phyloP scores from a whole-genome alignment of 345 rosid genomes.

The Turnera subulata region DNA sequence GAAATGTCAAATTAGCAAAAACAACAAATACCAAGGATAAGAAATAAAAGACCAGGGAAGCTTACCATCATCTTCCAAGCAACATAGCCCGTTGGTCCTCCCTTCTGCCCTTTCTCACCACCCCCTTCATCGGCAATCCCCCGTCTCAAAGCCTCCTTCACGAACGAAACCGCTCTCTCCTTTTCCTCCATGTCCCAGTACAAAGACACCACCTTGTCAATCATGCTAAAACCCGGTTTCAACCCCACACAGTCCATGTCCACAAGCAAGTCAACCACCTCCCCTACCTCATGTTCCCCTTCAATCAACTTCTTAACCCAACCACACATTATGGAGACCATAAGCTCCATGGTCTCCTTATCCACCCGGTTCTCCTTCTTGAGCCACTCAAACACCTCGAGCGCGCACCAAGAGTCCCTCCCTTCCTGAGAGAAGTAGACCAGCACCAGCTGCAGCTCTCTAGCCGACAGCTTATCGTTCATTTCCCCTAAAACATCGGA shows the following conservation, averaged over 20 bases:
- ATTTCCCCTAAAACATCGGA: conserved; percentile 82
- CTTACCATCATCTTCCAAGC: conserved; percentile 96
- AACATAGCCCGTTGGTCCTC: conserved; percentile 90
- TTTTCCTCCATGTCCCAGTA: conserved; percentile 75
- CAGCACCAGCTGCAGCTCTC: conserved; percentile 72
- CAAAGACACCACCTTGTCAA: conserved; percentile 86
- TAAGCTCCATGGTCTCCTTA: conserved; percentile 85
- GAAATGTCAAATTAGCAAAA: too few species aligned
- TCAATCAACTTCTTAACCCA: conserved; percentile 79
- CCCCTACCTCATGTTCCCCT: conserved; percentile 51
- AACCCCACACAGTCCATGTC: conserved; percentile 95
- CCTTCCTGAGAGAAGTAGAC: conserved; percentile 96
- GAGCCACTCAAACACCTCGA: conserved; percentile 93
- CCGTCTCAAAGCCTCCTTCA: conserved; percentile 60
- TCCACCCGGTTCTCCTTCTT: conserved; percentile 77
- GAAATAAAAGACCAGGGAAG: neutral
- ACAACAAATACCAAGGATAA: neutral
- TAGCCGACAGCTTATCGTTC: conserved; percentile 72
- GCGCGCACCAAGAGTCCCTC: conserved; percentile 93
- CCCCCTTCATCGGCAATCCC: conserved; percentile 40
- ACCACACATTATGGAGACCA: conserved; percentile 86
- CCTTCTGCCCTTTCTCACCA: conserved; percentile 54
- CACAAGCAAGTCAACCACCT: conserved; percentile 68
- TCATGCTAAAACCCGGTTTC: conserved; percentile 83
- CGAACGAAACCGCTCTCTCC: conserved; percentile 58